phyloP scores from a whole-genome alignment of 768 basidiomycete species.

The Pluteus cervinus region DNA sequence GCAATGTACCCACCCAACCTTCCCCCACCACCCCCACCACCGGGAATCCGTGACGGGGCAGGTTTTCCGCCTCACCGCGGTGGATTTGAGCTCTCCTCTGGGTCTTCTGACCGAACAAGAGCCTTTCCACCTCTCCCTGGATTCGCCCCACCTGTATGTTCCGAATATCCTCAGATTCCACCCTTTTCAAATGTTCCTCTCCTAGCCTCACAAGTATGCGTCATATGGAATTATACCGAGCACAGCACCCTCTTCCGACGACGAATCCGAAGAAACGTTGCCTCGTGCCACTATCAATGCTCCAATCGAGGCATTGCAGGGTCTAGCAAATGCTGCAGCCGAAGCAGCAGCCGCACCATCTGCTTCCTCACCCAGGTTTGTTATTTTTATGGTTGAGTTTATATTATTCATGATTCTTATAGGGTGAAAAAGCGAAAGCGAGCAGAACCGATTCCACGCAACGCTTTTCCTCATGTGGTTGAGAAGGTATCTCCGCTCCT shows the following conservation, averaged over 20 bases:
- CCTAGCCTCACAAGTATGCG: slow-evolving; percentile 82
- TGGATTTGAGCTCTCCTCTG: slow-evolving; percentile 30
- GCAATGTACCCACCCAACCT: slow-evolving; percentile 21
- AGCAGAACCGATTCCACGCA: slow-evolving; percentile 75
- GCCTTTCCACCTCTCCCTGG: slow-evolving; percentile 85
- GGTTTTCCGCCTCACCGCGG: slow-evolving; percentile 28
- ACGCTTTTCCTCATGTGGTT: slow-evolving; percentile 85
- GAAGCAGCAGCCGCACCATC: slow-evolving; percentile 85
- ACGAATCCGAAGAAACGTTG: slow-evolving; percentile 86
- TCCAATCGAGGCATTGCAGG: slow-evolving; percentile 91
- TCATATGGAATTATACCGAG: slow-evolving; percentile 87
- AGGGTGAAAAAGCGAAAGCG: slow-evolving; percentile 84
- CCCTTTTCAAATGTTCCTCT: slow-evolving; percentile 11
- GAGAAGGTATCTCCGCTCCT: slow-evolving; percentile 53
- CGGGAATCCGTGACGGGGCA: slow-evolving; percentile 25
- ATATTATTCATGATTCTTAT: slow-evolving; percentile 8
- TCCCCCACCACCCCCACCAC: slow-evolving; percentile 30
- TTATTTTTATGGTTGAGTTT: slow-evolving; percentile 7
- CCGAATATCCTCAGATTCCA: slow-evolving; percentile 9
- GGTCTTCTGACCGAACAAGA: slow-evolving; percentile 25
- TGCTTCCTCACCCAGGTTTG: slow-evolving; percentile 52
- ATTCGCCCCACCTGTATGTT: slow-evolving; percentile 80
- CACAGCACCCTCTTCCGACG: slow-evolving; percentile 80
- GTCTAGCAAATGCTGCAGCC: slow-evolving; percentile 90
- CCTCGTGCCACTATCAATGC: slow-evolving; percentile 82